A percentile compares a stretch with the other conserved stretches of the same genome.
phyloP scores from a whole-genome alignment of 768 basidiomycete genomes.

The Serendipita sp. region DNA sequence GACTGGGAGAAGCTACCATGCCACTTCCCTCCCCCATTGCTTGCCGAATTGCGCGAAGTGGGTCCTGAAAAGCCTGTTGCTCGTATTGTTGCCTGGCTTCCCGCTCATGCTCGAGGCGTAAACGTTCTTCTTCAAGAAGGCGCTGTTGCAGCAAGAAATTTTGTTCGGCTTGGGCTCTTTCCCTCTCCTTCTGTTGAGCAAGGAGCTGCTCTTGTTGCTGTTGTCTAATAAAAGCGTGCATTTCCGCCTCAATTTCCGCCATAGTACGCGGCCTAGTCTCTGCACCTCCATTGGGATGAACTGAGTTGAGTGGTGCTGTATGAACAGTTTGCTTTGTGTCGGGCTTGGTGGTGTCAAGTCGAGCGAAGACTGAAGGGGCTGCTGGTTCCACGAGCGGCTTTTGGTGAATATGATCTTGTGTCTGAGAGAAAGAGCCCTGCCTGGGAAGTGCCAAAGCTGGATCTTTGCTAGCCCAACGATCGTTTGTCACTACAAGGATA shows the following conservation, averaged over 20 bases:
- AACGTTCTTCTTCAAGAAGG: constrained; percentile 13
- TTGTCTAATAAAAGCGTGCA: constrained; percentile 50
- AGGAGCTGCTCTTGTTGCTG: constrained; percentile 23
- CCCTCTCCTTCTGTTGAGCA: neutral
- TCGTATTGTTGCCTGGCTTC: neutral
- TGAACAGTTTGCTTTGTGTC: neutral
- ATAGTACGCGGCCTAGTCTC: constrained; percentile 40
- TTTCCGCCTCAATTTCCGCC: constrained; percentile 73
- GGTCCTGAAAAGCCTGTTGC: neutral
- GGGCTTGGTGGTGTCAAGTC: neutral
- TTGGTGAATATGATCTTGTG: too few relatives aligned
- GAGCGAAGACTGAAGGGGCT: constrained; percentile 6
- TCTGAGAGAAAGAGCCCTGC: too few relatives aligned
- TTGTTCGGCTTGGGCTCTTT: neutral
- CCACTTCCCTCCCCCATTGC: constrained; percentile 13
- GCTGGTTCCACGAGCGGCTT: neutral
- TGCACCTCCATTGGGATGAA: neutral
- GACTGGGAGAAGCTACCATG: neutral
- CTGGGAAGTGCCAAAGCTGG: too few relatives aligned
- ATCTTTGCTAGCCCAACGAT: too few relatives aligned
- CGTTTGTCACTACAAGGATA: too few relatives aligned
- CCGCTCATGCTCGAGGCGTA: neutral
- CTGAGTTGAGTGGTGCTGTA: neutral
- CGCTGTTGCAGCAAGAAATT: constrained; percentile 23
- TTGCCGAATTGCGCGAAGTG: constrained; percentile 12